Evolutionary conservation across 202 grass and related monocot genomes (phyloP), one percentile per base, ranked within the genome.

Genomic region (Zoysia matrella): DNA sequence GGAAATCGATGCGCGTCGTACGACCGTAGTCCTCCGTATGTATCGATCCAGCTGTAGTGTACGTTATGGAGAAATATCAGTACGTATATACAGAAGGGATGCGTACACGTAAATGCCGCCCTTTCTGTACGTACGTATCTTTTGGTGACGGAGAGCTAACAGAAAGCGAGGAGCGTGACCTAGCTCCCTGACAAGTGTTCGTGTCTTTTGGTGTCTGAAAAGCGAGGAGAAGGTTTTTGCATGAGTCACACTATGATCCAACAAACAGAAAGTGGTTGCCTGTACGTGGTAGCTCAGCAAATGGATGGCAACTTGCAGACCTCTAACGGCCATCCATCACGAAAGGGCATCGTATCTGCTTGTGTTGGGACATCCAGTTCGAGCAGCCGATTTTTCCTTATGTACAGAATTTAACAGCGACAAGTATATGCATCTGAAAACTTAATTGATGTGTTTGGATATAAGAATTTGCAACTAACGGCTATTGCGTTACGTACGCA

Each of bases 181-280:
- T 61, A 16, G 9, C 58, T 9, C 58, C 53, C 7, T 61, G 58
- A 30, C 58, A 61, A 61, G 58, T 10, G 2, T 30, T 9, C 7
- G 11, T 11, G 9, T 3, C 57, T 11, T 18, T 8, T 36, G 30
- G 30, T 36, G 30, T 36, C 30, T 36, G 30, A 36, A 1, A 36
- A 36, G 30, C 1, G 16, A 7, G 39, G 11, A 5, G 5, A 0
- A 40, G 60, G 60, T 63, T 63, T 63, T 36, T 63, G 60, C 60
- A 39, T 11, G 60, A 63, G 60, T 63, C 22, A 63, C 60, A 63
- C 18, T 30, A 63, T 63, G 60, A 39, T 63, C 60, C 60, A 40
- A 62, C 60, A 18, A 62, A 63, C 60, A 63, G 60, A 63, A 63
- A 63, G 30, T 63, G 22, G 60, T 63, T 63, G 60, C 22, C 9